Evolutionary conservation across 2,329 filamentous ascomycete genomes (phyloP).

Genomic region (Exophiala bonariae): DNA sequence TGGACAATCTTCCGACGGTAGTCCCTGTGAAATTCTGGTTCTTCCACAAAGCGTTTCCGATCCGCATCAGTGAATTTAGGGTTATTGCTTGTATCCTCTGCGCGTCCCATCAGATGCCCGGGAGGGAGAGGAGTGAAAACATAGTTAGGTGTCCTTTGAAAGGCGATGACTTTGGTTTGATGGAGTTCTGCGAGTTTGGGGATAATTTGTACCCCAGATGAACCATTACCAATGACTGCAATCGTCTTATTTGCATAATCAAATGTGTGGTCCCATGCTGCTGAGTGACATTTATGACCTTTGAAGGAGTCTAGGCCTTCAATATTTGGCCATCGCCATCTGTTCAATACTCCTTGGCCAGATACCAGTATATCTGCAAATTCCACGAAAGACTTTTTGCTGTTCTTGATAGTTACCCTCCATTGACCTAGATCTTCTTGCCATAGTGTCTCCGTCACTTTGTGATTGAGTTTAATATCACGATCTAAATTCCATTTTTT

Average conservation of each 20-base stretch:
- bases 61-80: not conserved
- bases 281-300: not conserved
- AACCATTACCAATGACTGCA: slow-evolving; percentile 1
- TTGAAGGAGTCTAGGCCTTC: not conserved
- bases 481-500: slow-evolving; percentile 65
- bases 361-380: not conserved
- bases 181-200: not conserved
- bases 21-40: not conserved
- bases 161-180: not conserved
- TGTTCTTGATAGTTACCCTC: slow-evolving; percentile 41
- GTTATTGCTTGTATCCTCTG: not conserved
- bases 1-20: not conserved
- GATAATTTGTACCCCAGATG: not conserved
- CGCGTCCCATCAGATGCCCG: not conserved
- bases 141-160: not conserved
- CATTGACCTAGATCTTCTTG: slow-evolving; percentile 54
- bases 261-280: not conserved
- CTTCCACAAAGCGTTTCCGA: not conserved
- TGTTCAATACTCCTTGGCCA: not conserved
- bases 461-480: slow-evolving; percentile 55
- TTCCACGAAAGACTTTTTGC: not conserved
- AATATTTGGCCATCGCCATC: not conserved
- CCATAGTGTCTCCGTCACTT: slow-evolving; percentile 60
- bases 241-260: not conserved
- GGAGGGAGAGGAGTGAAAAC: not conserved